A percentile compares a stretch with the other conserved stretches of the same genome.
Evolutionary conservation across 73 alveolate species (phyloP).

Genomic region (Tetrahymena malaccensis): DNA sequence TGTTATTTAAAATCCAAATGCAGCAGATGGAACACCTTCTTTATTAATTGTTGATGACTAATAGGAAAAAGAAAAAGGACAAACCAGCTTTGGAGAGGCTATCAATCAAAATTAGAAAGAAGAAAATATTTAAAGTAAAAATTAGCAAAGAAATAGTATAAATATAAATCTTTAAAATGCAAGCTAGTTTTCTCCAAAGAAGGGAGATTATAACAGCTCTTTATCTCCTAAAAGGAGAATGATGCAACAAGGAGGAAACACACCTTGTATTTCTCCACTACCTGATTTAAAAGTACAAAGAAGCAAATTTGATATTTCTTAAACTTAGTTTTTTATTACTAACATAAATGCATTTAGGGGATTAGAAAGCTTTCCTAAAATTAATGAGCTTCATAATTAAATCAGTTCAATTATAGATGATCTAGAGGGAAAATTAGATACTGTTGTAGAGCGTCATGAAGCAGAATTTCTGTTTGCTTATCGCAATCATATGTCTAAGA

Average conservation of each 20-base stretch:
- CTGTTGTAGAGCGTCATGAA: background rate
- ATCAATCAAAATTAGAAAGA: background rate
- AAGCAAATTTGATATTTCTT: background rate
- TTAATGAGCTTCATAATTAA: background rate
- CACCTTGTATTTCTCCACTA: background rate
- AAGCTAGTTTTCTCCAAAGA: background rate
- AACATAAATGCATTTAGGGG: background rate
- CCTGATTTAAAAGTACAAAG: background rate
- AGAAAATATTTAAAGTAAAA: background rate
- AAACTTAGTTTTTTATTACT: background rate
- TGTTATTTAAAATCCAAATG: background rate
- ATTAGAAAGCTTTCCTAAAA: background rate
- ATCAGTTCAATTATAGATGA: background rate
- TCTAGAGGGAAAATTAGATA: background rate
- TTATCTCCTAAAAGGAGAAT: background rate
- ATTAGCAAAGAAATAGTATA: background rate
- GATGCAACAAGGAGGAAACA: background rate
- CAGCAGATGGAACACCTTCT: background rate
- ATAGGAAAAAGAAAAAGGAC: background rate
- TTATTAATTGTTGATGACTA: background rate
- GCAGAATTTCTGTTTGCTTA: slow-evolving; percentile 17
- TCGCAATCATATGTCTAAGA: slow-evolving; percentile 15
- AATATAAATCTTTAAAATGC: background rate
- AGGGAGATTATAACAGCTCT: background rate
- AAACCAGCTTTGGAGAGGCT: background rate